Evolutionary conservation across 192 early-diverging fungal genomes (phyloP).

Genomic region (Dissophora globulifera): DNA sequence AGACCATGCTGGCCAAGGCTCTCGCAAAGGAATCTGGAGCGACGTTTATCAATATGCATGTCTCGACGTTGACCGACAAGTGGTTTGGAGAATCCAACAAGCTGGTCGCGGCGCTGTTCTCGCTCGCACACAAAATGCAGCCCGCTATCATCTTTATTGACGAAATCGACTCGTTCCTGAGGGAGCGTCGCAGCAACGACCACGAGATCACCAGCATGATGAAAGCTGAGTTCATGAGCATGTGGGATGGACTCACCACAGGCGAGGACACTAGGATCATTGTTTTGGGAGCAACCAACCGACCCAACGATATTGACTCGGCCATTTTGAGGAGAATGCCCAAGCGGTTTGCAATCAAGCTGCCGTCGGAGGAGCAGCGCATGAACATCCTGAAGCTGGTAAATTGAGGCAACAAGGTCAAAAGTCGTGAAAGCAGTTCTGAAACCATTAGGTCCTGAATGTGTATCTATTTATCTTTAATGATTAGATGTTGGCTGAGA

Average conservation of each 20-base stretch:
- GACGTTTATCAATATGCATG: slow-evolving; percentile 97
- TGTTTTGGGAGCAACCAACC: slow-evolving; percentile 95
- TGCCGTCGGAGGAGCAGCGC: slow-evolving; percentile 88
- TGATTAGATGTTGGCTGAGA: slow-evolving; percentile 76
- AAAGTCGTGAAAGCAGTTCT: no score
- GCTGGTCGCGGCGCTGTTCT: slow-evolving; percentile 91
- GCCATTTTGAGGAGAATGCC: slow-evolving; percentile 99
- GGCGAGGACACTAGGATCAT: slow-evolving; percentile 73
- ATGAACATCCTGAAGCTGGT: slow-evolving; percentile 82
- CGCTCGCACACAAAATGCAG: slow-evolving; percentile 92
- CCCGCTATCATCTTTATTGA: slow-evolving; percentile 99
- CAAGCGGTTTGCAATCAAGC: slow-evolving; percentile 87
- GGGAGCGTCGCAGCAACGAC: slow-evolving; percentile 88
- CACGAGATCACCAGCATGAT: slow-evolving; percentile 98
- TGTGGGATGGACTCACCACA: slow-evolving; percentile 96
- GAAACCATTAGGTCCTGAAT: no score
- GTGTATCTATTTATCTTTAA: slow-evolving; percentile 2
- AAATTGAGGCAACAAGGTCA: slow-evolving; percentile 14
- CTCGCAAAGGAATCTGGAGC: slow-evolving; percentile 97
- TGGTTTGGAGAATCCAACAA: slow-evolving; percentile 99
- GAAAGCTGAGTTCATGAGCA: slow-evolving; percentile 99
- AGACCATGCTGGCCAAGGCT: slow-evolving; percentile 99
- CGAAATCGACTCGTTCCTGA: slow-evolving; percentile 97
- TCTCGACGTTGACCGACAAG: slow-evolving; percentile 97
- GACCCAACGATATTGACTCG: slow-evolving; percentile 97